Base-by-base conservation (phyloP, 2,329 filamentous ascomycete species). In the Gnomoniopsis sp. region DNA sequence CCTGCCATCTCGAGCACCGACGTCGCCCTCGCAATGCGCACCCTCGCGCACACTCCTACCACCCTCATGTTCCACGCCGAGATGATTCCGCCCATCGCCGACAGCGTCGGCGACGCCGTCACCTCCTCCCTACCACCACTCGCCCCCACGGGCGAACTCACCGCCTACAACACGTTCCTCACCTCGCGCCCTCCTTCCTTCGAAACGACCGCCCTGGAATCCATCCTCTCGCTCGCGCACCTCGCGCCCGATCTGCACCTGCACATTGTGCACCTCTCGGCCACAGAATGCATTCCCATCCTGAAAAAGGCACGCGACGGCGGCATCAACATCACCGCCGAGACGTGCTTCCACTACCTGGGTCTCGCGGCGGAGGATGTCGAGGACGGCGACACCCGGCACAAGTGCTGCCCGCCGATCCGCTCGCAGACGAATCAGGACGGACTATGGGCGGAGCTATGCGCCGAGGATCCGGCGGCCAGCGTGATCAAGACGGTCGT, bases 31-130 rank as follows among this genome's bases (percentile, higher is more conserved):
- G 93, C 90, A 47, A 93, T 99, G 84, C 78, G 79, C 33, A 90
- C 88, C 49, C 83, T 99, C 62, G 89, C 90, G 61, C 86, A 91
- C 66, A 83, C 88, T 55, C 83, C 91, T 19, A 98, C 95, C 2
- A 96, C 92, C 0, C 86, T 98, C 67, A 98, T 99, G 93, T 99
- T 99, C 78, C 95, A 99, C 71, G 95, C 95, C 58, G 95, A 99
- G 74, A 98, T 97, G 92, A 88, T 96, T 14, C 92, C 93, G n/a
- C 90, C 91, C 19, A 89, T 93, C 65, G 77, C 89, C 52, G 85
- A 86, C 65, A 92, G 90, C 0, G 89, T 93, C 2, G 89, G 90
- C 55, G 91, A 95, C 71, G 85, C 86, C 26, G 86, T 91, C 3
- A 88, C 90, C 67, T 74, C 76, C 26, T 90, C 89, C 0, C 78